These are phyloP conservation scores for Cucumis melo DNA, from an alignment of 306 rosid species.

Conservation along the genomic window DNA sequence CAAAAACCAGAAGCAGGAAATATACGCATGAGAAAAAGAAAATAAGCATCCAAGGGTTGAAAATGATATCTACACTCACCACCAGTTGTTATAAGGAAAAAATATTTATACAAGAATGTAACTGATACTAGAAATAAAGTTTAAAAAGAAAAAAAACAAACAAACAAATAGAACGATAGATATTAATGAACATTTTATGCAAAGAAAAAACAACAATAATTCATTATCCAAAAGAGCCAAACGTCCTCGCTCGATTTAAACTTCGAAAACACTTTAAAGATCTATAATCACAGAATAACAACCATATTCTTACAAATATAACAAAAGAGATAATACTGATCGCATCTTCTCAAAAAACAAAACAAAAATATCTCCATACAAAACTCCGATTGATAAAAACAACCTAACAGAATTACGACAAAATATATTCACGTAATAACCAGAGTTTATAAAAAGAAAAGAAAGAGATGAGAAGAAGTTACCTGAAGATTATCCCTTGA, in stretches of 20 bases:
- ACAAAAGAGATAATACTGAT: background rate
- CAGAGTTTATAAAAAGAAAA: background rate
- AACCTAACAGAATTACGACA: background rate
- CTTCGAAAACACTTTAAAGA: background rate
- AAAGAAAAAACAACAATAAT: background rate
- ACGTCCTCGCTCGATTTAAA: background rate
- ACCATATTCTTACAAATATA: background rate
- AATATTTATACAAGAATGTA: no score
- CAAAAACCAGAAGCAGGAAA: background rate
- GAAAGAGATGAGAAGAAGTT: background rate
- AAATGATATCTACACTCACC: background rate
- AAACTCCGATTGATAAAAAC: background rate
- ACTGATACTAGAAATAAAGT: background rate
- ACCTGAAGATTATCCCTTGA: background rate
- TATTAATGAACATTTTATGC: background rate
- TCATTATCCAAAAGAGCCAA: background rate
- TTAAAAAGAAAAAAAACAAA: background rate
- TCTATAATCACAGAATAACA: background rate
- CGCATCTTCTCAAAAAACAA: background rate
- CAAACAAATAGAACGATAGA: background rate
- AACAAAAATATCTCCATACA: background rate
- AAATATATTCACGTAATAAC: background rate
- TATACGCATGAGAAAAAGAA: background rate
- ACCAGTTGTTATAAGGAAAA: background rate
- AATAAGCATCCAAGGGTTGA: background rate